phyloP scores from a whole-genome alignment of 2,329 filamentous ascomycete species.

The Sordariomycetes sp. region DNA sequence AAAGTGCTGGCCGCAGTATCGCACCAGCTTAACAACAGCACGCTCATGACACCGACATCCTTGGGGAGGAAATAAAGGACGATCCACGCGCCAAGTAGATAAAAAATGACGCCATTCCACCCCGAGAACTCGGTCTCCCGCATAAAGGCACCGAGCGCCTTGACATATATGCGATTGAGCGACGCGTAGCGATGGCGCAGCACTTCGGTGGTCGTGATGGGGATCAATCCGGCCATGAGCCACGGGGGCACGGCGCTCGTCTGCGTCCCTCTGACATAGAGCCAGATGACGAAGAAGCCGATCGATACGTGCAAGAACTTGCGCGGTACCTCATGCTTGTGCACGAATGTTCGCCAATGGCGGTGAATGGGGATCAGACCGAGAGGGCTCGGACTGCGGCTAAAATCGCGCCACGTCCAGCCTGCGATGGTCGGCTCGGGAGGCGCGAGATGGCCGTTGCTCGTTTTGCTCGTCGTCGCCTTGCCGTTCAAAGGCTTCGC shows the following conservation, averaged over 20 bases:
- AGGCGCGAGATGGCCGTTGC: constrained; percentile 63
- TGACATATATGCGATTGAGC: constrained; percentile 83
- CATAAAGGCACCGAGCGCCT: constrained; percentile 81
- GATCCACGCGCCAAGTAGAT: constrained; percentile 81
- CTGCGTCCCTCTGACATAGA: constrained; percentile 76
- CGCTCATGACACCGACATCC: constrained; percentile 81
- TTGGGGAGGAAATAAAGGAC: constrained; percentile 86
- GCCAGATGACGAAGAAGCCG: constrained; percentile 81
- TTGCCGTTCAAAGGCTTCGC: constrained; percentile 19
- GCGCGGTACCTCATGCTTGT: constrained; percentile 93
- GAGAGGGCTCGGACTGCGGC: constrained; percentile 82
- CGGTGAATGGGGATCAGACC: constrained; percentile 92
- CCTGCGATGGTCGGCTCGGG: constrained; percentile 52
- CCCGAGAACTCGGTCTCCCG: constrained; percentile 89
- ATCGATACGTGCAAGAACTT: constrained; percentile 94
- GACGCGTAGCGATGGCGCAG: constrained; percentile 73
- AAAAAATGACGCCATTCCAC: constrained; percentile 97
- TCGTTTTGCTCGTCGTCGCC: constrained; percentile 29
- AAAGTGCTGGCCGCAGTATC: constrained; percentile 96
- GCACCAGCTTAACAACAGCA: constrained; percentile 92
- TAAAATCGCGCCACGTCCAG: constrained; percentile 80
- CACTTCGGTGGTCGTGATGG: constrained; percentile 74
- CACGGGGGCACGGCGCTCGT: constrained; percentile 72
- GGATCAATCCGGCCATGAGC: constrained; percentile 70
- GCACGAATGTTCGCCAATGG: constrained; percentile 84